Conservation (phyloP, 306 rosid species). For the Corylus heterophylla region DNA sequence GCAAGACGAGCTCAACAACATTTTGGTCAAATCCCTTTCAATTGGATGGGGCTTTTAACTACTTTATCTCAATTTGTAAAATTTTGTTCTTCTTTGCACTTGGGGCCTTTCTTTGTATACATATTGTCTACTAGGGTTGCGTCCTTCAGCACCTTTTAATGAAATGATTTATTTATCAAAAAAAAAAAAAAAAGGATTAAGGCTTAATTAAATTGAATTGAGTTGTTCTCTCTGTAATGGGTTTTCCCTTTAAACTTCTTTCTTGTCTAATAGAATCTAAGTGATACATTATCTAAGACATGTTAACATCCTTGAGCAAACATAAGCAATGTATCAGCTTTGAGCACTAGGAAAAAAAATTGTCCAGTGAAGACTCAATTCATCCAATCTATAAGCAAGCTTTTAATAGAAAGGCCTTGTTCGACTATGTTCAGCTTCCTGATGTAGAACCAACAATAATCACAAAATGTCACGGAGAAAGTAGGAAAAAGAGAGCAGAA, state of each 20-base stretch:
- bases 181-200: background rate
- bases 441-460: no score
- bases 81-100: no score
- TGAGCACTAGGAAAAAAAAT: background rate
- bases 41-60: no score
- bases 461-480: no score
- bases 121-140: no score
- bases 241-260: background rate
- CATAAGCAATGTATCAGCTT: background rate
- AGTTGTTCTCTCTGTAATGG: background rate
- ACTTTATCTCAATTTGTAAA: no score
- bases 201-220: background rate
- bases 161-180: no score
- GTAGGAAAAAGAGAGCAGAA: no score
- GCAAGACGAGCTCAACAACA: no score
- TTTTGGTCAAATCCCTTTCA: no score
- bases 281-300: background rate
- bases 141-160: no score
- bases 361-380: background rate
- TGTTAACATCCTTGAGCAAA: background rate
- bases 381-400: background rate
- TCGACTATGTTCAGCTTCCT: background rate
- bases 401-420: background rate
- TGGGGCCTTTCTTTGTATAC: no score
- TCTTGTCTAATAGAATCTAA: background rate